phyloP scores from a whole-genome alignment of 768 basidiomycete species.

The Cubamyces sp. region DNA sequence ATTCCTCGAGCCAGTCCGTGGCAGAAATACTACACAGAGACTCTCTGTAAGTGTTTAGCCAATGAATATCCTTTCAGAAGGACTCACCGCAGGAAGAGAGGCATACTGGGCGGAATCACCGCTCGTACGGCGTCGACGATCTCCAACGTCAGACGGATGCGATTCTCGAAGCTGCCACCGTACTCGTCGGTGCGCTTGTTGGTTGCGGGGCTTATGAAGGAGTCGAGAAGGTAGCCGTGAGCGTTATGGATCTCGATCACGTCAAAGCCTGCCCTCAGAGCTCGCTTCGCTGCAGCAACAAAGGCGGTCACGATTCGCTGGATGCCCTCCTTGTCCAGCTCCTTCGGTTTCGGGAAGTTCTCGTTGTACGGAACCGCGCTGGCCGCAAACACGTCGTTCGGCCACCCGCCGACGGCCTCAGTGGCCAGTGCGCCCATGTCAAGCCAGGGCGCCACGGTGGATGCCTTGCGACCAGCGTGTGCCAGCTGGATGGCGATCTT shows the following conservation, averaged over 20 bases:
- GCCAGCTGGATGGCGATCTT: constrained; percentile 78
- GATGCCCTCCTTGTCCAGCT: constrained; percentile 60
- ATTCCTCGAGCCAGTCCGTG: constrained; percentile 72
- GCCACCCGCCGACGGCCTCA: constrained; percentile 45
- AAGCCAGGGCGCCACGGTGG: constrained; percentile 65
- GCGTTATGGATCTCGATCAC: constrained; percentile 35
- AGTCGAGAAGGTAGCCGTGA: constrained; percentile 32
- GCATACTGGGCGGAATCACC: constrained; percentile 61
- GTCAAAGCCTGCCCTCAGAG: constrained; percentile 55
- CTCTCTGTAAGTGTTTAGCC: not conserved
- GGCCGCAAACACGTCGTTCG: constrained; percentile 48
- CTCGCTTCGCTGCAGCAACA: constrained; percentile 51
- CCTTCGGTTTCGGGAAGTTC: constrained; percentile 55
- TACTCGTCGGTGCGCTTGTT: constrained; percentile 52
- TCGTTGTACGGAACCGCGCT: constrained; percentile 50
- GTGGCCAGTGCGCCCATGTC: constrained; percentile 46
- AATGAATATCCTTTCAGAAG: constrained; percentile 2
- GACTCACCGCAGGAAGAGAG: constrained; percentile 69
- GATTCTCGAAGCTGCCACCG: constrained; percentile 53
- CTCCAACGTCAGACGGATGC: constrained; percentile 60
- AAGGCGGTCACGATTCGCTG: constrained; percentile 60
- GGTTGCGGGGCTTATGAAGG: constrained; percentile 42
- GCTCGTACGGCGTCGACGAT: constrained; percentile 66
- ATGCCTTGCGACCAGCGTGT: constrained; percentile 77
- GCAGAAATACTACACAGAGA: constrained; percentile 56